Evolutionary conservation across 805 yeast genomes (phyloP).

Genomic region (Ogataea nonfermentans): DNA sequence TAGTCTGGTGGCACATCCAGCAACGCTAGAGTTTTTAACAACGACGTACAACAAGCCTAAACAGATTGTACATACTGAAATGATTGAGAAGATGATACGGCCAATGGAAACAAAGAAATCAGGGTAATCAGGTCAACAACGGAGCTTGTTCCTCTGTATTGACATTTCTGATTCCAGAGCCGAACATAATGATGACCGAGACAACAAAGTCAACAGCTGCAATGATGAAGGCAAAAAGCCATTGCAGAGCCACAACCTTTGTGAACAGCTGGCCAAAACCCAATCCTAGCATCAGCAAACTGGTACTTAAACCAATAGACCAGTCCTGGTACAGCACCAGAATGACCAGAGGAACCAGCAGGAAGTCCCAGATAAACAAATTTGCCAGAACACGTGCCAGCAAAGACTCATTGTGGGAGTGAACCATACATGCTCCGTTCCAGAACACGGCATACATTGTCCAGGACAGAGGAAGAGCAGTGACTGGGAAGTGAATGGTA

Average conservation of each 20-base stretch:
- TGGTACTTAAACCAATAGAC: slow-evolving; percentile 60
- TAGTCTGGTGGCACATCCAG: slow-evolving; percentile 58
- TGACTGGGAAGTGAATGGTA: slow-evolving; percentile 60
- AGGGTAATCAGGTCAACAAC: slow-evolving; percentile 22
- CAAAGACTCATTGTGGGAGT: slow-evolving; percentile 51
- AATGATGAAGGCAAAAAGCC: slow-evolving; percentile 78
- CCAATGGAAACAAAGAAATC: slow-evolving; percentile 20
- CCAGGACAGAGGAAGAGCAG: slow-evolving; percentile 77
- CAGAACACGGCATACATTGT: slow-evolving; percentile 70
- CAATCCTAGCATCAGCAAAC: slow-evolving; percentile 60
- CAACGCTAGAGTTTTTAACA: slow-evolving; percentile 51
- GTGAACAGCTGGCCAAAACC: slow-evolving; percentile 70
- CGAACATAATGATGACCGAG: slow-evolving; percentile 47
- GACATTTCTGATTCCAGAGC: slow-evolving; percentile 25
- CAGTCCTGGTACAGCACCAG: slow-evolving; percentile 65
- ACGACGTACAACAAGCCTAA: slow-evolving; percentile 49
- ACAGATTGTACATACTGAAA: slow-evolving; percentile 28
- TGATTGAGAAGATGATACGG: slow-evolving; percentile 41
- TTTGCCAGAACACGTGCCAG: slow-evolving; percentile 69
- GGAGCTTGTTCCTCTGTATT: slow-evolving; percentile 35
- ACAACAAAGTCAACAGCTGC: slow-evolving; percentile 53
- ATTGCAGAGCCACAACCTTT: slow-evolving; percentile 73
- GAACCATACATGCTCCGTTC: slow-evolving; percentile 80
- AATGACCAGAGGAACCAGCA: slow-evolving; percentile 60
- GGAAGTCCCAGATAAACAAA: slow-evolving; percentile 73